Evolutionary conservation across 2,329 filamentous ascomycete species (phyloP).

Genomic region (Cytospora chrysosperma): DNA sequence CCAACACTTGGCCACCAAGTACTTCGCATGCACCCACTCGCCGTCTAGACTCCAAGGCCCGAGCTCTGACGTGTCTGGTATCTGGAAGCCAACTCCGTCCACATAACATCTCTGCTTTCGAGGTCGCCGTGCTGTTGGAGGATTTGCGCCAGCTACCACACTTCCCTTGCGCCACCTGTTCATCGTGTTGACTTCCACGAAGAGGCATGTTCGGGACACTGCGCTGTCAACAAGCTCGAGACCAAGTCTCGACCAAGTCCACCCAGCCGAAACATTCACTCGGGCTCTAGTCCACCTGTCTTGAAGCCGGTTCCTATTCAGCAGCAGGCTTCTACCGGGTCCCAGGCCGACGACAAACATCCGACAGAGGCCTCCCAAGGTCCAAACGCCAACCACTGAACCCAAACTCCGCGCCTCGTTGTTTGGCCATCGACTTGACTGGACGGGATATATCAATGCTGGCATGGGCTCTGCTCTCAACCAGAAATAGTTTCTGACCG

Average conservation of each 20-base stretch:
- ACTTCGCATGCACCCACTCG: neutral
- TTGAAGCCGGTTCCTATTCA: neutral
- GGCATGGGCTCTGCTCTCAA: neutral
- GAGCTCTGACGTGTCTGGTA: neutral
- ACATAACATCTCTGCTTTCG: neutral
- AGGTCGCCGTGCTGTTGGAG: neutral
- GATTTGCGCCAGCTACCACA: neutral
- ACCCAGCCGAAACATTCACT: neutral
- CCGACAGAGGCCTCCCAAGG: neutral
- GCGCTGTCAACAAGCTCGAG: slow-evolving; percentile 4
- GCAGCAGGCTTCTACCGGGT: neutral
- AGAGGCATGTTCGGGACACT: slow-evolving; percentile 21
- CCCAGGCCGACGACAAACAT: neutral
- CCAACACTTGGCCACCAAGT: neutral
- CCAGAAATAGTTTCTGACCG: neutral
- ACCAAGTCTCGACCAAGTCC: slow-evolving; percentile 6
- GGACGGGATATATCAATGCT: neutral
- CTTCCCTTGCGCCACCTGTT: neutral
- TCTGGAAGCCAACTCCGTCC: neutral
- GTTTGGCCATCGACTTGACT: neutral
- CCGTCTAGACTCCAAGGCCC: neutral
- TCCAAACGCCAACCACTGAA: neutral
- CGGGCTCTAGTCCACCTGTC: neutral
- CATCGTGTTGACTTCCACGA: neutral
- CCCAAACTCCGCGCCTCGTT: neutral